Evolutionary conservation across 371 early-diverging fungal species (phyloP).

Genomic region (Mucor piriformis): DNA sequence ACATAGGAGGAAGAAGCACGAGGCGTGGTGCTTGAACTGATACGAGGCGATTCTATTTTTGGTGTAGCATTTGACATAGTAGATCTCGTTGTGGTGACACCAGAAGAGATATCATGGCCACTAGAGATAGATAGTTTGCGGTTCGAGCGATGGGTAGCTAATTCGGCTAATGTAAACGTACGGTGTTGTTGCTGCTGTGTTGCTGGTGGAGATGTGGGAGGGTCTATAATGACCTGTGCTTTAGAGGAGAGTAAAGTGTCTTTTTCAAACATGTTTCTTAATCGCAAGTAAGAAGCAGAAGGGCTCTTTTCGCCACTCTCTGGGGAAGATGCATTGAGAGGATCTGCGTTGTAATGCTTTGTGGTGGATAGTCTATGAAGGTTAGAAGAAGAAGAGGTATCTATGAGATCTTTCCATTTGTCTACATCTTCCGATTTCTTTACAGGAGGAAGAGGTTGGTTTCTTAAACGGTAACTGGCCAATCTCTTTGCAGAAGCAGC

Average conservation of each 20-base stretch:
- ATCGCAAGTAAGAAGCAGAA: conserved; percentile 26
- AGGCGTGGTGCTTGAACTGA: conserved; percentile 32
- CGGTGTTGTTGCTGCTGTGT: neutral
- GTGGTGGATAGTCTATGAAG: neutral
- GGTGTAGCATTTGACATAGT: conserved; percentile 29
- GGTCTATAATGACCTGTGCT: too few species aligned
- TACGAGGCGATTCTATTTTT: conserved; percentile 34
- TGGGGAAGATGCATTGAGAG: neutral
- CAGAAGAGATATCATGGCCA: conserved; percentile 15
- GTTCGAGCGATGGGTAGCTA: neutral
- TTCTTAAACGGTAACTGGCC: conserved; percentile 41
- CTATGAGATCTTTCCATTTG: conserved; percentile 20
- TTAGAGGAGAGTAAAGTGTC: conserved; percentile 18
- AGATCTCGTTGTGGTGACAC: conserved; percentile 24
- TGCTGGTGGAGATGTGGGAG: neutral
- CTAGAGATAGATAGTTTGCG: neutral
- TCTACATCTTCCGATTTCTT: conserved; percentile 16
- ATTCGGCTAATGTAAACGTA: conserved; percentile 15
- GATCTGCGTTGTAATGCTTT: conserved; percentile 2
- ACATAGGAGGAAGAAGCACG: conserved; percentile 19
- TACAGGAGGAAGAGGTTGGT: neutral
- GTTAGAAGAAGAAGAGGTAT: neutral
- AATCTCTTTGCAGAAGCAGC: conserved; percentile 51
- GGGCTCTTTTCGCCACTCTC: conserved; percentile 16
- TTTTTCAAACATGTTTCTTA: conserved; percentile 28